A percentile compares a stretch with the other conserved stretches of the same genome.
Conservation (phyloP, 192 early-diverging fungal species). For the Coemansia sp. region DNA sequence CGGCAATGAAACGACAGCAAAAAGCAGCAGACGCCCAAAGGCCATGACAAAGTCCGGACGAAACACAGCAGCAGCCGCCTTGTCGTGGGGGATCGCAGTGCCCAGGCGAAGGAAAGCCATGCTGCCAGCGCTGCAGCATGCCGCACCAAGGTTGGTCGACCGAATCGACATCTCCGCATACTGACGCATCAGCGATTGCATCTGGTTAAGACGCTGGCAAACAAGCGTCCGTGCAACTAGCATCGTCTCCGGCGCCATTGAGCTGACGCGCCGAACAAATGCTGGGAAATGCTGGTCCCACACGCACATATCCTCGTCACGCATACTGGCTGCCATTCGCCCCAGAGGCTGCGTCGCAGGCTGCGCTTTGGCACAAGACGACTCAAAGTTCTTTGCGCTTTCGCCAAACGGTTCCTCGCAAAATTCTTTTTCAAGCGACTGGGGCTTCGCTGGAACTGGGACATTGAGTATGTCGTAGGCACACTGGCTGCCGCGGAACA, state of each 20-base stretch:
- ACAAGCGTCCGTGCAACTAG: conserved; percentile 43
- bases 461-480: conserved; percentile 50
- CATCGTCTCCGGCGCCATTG: conserved; percentile 48
- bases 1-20: conserved; percentile 44
- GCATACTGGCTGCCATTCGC: conserved; percentile 34
- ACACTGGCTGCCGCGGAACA: conserved; percentile 28
- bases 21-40: conserved; percentile 40
- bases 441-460: conserved; percentile 15
- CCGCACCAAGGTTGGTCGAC: conserved; percentile 9
- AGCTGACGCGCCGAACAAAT: conserved; percentile 44
- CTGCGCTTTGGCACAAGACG: not conserved
- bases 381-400: not conserved
- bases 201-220: conserved; percentile 52
- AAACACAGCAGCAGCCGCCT: conserved; percentile 4
- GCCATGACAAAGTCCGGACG: conserved; percentile 30
- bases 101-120: conserved; percentile 11
- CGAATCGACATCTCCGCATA: conserved; percentile 47
- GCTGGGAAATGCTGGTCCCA: conserved; percentile 39
- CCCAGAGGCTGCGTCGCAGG: conserved; percentile 21
- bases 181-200: conserved; percentile 54
- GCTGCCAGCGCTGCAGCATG: conserved; percentile 5
- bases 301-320: conserved; percentile 21
- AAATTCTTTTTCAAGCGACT: conserved; percentile 16
- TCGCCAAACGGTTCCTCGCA: conserved; percentile 44
- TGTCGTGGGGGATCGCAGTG: conserved; percentile 18